A percentile compares a stretch with the other conserved stretches of the same genome.
Evolutionary conservation across 1,284 basidiomycete genomes (phyloP).

Genomic region (Apiotrichum montevideense): DNA sequence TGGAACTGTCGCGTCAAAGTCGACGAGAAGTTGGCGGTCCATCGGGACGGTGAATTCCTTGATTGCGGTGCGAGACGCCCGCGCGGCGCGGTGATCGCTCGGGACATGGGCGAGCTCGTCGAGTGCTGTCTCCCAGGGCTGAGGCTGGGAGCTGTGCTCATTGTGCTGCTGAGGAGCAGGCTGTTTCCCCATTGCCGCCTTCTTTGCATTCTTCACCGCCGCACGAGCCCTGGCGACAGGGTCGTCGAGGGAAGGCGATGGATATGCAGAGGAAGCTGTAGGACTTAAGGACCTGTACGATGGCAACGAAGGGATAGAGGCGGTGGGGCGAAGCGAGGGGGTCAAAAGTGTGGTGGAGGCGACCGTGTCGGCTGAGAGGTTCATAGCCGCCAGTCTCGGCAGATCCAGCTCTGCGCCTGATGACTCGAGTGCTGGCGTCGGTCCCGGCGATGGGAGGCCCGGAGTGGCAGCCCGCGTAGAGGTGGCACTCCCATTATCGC

Average conservation of each 20-base stretch:
- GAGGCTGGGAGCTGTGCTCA: not conserved
- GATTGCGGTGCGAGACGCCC: not conserved
- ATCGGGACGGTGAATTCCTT: not conserved
- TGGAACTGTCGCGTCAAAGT: not conserved
- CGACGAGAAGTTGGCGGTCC: not conserved
- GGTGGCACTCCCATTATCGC: not conserved
- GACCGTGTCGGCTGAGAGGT: not conserved
- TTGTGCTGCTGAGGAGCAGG: too few species aligned
- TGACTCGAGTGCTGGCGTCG: not conserved
- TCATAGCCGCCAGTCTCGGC: not conserved
- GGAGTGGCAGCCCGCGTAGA: too few species aligned
- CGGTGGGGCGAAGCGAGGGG: not conserved
- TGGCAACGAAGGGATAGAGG: not conserved
- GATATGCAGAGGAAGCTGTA: not conserved
- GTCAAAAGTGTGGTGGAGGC: not conserved
- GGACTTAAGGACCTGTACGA: not conserved
- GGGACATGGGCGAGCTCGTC: not conserved
- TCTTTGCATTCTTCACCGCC: not conserved
- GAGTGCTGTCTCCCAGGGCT: slow-evolving; percentile 11
- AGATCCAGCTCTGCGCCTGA: too few species aligned
- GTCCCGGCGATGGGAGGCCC: not conserved
- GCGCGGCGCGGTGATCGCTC: not conserved
- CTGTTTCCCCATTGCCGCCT: not conserved
- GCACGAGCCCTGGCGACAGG: not conserved
- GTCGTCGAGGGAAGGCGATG: not conserved